Evolutionary conservation across 176 grass and related monocot genomes (phyloP).

Genomic region (Carex cristatella): DNA sequence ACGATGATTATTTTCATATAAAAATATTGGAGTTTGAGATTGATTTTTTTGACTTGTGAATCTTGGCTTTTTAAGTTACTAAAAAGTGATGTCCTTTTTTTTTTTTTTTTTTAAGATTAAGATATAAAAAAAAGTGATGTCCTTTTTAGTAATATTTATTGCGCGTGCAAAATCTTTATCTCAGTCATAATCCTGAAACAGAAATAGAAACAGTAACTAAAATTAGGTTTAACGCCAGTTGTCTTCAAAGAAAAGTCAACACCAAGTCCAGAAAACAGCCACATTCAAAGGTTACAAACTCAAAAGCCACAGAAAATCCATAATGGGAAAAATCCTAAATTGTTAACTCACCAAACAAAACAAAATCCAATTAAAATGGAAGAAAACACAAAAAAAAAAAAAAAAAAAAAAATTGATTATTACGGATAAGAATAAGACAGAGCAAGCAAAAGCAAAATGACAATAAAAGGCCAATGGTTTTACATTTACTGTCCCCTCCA

Average conservation of each 20-base stretch:
- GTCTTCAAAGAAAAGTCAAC: constrained; percentile 7
- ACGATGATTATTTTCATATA: too few relatives aligned
- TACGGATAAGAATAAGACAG: constrained; percentile 9
- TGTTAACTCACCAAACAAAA: constrained; percentile 12
- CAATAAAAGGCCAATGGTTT: background rate
- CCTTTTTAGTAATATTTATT: too few relatives aligned
- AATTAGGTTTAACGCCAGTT: constrained; percentile 11
- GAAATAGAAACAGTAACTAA: background rate
- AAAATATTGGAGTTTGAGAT: background rate
- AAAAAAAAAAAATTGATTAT: background rate
- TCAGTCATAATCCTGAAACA: background rate
- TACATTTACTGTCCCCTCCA: background rate
- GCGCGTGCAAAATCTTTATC: too few relatives aligned
- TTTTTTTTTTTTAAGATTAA: too few relatives aligned
- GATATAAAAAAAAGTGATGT: too few relatives aligned
- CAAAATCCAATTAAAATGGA: background rate
- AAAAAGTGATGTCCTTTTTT: too few relatives aligned
- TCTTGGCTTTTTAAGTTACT: background rate
- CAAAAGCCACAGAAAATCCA: constrained; percentile 9
- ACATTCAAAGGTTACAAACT: background rate
- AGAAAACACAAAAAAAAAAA: background rate
- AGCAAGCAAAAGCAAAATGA: constrained; percentile 13
- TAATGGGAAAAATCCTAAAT: background rate
- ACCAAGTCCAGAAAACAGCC: background rate
- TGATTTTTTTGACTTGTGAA: background rate